Percentiles rank a stretch among this genome's conserved stretches.
Conservation (phyloP, 106 monocot genomes). For the Phalaenopsis equestris region DNA sequence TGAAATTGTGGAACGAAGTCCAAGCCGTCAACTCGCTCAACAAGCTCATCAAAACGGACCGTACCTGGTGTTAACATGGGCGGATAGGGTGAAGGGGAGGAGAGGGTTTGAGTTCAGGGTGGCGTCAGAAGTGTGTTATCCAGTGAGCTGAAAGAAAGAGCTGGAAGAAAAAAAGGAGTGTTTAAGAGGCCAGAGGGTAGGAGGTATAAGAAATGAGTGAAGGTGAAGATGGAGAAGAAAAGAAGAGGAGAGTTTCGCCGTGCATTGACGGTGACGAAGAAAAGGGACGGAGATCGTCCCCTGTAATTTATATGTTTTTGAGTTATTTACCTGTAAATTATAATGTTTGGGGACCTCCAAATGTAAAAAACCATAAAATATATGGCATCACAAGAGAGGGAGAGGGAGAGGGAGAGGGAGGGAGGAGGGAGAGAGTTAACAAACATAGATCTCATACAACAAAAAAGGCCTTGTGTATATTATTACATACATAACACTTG, state of each 20-base stretch:
- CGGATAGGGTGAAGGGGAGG: slow-evolving; percentile 18
- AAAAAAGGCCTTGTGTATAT: too few relatives aligned
- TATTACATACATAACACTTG: too few relatives aligned
- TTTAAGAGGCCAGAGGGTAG: slow-evolving; percentile 33
- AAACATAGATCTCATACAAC: too few relatives aligned
- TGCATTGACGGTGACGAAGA: neutral
- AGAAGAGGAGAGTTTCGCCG: slow-evolving; percentile 33
- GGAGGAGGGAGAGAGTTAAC: too few relatives aligned
- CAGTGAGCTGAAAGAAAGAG: slow-evolving; percentile 40
- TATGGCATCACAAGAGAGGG: too few relatives aligned
- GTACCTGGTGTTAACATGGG: slow-evolving; percentile 71
- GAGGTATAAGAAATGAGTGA: slow-evolving; percentile 28
- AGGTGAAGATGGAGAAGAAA: slow-evolving; percentile 31
- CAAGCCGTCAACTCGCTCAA: slow-evolving; percentile 38
- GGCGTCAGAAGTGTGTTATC: slow-evolving; percentile 63
- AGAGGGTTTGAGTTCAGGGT: slow-evolving; percentile 31
- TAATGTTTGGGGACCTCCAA: too few relatives aligned
- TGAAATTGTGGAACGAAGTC: slow-evolving; percentile 37
- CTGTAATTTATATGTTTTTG: too few relatives aligned
- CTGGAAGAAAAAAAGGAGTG: slow-evolving; percentile 20
- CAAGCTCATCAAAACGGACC: slow-evolving; percentile 57
- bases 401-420: too few relatives aligned
- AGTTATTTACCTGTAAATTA: too few relatives aligned
- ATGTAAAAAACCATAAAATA: too few relatives aligned
- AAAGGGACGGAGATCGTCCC: too few relatives aligned